phyloP scores from a whole-genome alignment of 768 basidiomycete species.

The Macrolepiota dolichaula region DNA sequence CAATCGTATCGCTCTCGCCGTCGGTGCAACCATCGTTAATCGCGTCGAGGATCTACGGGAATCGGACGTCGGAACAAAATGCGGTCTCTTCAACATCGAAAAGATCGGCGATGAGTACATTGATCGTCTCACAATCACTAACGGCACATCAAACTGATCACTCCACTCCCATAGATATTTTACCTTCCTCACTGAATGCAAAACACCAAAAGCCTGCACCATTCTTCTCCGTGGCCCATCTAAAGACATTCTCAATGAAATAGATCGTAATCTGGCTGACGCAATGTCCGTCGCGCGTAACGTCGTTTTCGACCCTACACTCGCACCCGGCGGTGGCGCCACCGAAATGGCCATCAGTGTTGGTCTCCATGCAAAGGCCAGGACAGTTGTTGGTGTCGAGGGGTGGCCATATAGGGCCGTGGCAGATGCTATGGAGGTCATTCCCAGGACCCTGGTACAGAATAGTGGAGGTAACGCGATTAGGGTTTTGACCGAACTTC shows the following conservation, averaged over 20 bases:
- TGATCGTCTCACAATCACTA: constrained; percentile 18
- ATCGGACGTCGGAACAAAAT: constrained; percentile 85
- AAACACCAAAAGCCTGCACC: constrained; percentile 91
- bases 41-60: constrained; percentile 93
- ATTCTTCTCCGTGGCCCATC: constrained; percentile 97
- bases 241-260: constrained; percentile 97
- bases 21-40: constrained; percentile 96
- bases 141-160: neutral
- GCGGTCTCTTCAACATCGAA: constrained; percentile 95
- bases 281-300: constrained; percentile 98
- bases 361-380: constrained; percentile 75
- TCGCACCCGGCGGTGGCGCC: constrained; percentile 96
- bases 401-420: constrained; percentile 91
- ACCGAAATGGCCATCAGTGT: constrained; percentile 98
- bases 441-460: constrained; percentile 91
- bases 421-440: constrained; percentile 95
- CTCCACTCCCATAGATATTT: constrained; percentile 66
- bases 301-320: constrained; percentile 89
- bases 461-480: constrained; percentile 96
- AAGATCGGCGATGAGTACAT: constrained; percentile 93
- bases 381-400: constrained; percentile 82
- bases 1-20: constrained; percentile 94
- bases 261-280: constrained; percentile 95
- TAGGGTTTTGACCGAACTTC: constrained; percentile 85
- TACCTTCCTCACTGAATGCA: constrained; percentile 93